Conservation (phyloP, 257 asterid genomes). For the Solanum tarapatanum region DNA sequence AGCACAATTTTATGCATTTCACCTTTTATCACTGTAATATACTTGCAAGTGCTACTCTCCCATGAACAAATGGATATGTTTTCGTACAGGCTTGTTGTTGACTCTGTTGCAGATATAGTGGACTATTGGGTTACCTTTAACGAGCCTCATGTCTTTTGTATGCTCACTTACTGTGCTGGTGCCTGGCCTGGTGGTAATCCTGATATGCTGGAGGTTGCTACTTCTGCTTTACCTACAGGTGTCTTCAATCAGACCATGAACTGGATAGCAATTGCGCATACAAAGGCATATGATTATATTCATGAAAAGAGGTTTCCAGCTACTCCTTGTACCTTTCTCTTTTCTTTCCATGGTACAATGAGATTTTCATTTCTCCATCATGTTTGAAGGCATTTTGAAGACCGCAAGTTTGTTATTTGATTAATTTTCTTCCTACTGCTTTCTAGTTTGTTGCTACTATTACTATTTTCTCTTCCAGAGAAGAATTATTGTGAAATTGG, state of each 20-base stretch:
- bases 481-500: not conserved
- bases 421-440: not conserved
- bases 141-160: slow-evolving; percentile 81
- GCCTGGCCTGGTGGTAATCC: slow-evolving; percentile 99
- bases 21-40: not conserved
- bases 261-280: slow-evolving; percentile 76
- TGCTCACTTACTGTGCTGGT: slow-evolving; percentile 97
- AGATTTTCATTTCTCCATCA: not conserved
- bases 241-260: slow-evolving; percentile 78
- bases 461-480: not conserved
- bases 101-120: slow-evolving; percentile 59
- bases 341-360: not conserved
- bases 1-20: not conserved
- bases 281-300: slow-evolving; percentile 78
- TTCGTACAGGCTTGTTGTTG: slow-evolving; percentile 71
- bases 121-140: slow-evolving; percentile 97
- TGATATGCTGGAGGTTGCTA: slow-evolving; percentile 90
- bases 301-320: slow-evolving; percentile 58
- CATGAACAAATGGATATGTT: not conserved
- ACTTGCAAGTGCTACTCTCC: not conserved
- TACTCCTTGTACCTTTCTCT: not conserved
- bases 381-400: not conserved
- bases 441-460: not conserved
- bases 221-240: slow-evolving; percentile 88
- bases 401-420: not conserved